Percentiles rank a stretch among this genome's conserved stretches.
Evolutionary conservation across 108 stramenopile genomes (phyloP).

Genomic region (Aurantiochytrium sp.): DNA sequence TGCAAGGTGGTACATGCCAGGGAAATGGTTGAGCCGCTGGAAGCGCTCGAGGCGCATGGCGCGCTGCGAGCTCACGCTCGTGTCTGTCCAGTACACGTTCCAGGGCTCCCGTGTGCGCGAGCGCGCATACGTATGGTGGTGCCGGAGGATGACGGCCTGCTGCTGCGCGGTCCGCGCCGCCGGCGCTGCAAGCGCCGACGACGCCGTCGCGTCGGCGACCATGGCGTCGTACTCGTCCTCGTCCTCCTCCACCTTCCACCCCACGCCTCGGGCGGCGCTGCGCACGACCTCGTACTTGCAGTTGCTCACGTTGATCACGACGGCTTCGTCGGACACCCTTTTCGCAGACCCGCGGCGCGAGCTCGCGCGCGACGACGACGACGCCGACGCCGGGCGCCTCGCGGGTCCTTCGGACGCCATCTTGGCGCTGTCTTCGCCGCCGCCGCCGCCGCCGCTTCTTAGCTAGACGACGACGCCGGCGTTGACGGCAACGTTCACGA

Average conservation of each 20-base stretch:
- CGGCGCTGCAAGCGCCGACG: too few relatives aligned
- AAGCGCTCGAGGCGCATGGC: constrained; percentile 3
- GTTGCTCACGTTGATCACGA: background rate
- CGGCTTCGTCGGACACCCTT: background rate
- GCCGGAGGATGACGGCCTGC: too few relatives aligned
- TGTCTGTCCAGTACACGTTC: constrained; percentile 33
- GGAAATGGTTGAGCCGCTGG: constrained; percentile 69
- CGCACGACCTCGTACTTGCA: constrained; percentile 34
- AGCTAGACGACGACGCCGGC: too few relatives aligned
- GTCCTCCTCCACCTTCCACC: background rate
- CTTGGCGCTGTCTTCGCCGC: too few relatives aligned
- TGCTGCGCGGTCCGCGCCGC: too few relatives aligned
- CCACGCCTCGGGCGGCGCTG: background rate
- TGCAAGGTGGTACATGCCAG: constrained; percentile 74
- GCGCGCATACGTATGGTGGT: background rate
- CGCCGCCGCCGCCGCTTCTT: too few relatives aligned
- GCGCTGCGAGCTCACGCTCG: background rate
- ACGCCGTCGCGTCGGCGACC: background rate
- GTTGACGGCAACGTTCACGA: too few relatives aligned
- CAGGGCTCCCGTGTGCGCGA: background rate
- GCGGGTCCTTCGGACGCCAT: too few relatives aligned
- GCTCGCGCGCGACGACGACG: too few relatives aligned
- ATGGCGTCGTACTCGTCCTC: constrained; percentile 12
- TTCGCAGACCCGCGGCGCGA: too few relatives aligned
- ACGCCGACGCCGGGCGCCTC: too few relatives aligned